A percentile compares a stretch with the other conserved stretches of the same genome.
Evolutionary conservation across 352 stramenopile species (phyloP).

Genomic region (Phytophthora kernoviae): DNA sequence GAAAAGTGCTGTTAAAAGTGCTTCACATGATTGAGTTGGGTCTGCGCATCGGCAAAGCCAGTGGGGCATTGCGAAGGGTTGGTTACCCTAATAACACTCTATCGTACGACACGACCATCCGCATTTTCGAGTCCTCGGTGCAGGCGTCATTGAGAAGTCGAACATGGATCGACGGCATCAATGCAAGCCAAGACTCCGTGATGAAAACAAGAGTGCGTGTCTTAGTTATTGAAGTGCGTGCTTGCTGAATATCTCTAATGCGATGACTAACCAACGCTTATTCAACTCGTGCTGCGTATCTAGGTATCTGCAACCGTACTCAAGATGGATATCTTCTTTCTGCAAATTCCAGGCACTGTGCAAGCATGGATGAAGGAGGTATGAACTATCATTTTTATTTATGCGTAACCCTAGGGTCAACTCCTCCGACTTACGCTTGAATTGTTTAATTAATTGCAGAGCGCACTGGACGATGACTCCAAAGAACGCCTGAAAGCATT

Average conservation of each 20-base stretch:
- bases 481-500: slow-evolving; percentile 41
- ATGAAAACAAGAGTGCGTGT: slow-evolving; percentile 48
- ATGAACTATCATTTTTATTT: slow-evolving; percentile 1
- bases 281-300: background rate
- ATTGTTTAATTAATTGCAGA: slow-evolving; percentile 25
- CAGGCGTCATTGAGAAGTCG: slow-evolving; percentile 25
- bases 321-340: slow-evolving; percentile 72
- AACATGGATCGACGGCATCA: slow-evolving; percentile 45
- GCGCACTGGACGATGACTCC: slow-evolving; percentile 20
- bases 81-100: background rate
- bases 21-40: slow-evolving; percentile 52
- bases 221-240: background rate
- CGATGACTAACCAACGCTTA: background rate
- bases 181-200: slow-evolving; percentile 42
- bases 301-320: slow-evolving; percentile 58
- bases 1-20: slow-evolving; percentile 47
- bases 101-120: slow-evolving; percentile 8
- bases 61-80: slow-evolving; percentile 26
- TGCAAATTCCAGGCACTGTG: slow-evolving; percentile 50
- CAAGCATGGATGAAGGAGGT: slow-evolving; percentile 50
- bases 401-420: background rate
- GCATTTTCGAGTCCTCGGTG: slow-evolving; percentile 33
- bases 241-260: background rate
- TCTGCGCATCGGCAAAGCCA: slow-evolving; percentile 49
- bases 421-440: background rate